Percentiles rank a stretch among this genome's conserved stretches.
phyloP scores from a whole-genome alignment of 2,329 filamentous ascomycete species.

The Colletotrichum coccodes region DNA sequence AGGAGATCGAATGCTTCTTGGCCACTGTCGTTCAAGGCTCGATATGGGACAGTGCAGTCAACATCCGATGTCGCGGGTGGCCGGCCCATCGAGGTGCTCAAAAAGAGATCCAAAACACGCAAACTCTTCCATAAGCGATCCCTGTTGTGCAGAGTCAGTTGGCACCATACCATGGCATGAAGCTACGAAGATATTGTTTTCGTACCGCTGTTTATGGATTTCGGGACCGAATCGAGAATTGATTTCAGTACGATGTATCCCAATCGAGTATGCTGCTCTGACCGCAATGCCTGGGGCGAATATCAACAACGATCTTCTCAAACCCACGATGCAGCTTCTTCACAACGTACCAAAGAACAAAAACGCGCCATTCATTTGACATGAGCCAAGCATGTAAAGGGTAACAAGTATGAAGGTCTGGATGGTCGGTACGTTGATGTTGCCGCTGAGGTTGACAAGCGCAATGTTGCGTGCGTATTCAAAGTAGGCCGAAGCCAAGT shows the following conservation, averaged over 20 bases:
- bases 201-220: conserved; percentile 49
- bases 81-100: conserved; percentile 64
- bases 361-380: conserved; percentile 65
- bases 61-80: conserved; percentile 64
- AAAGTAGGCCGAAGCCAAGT: conserved; percentile 56
- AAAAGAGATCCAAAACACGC: conserved; percentile 60
- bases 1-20: conserved; percentile 56
- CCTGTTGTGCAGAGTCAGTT: conserved; percentile 11
- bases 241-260: conserved; percentile 63
- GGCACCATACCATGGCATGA: too few species aligned
- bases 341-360: conserved; percentile 55
- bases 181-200: rapidly evolving
- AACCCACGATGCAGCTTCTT: background rate
- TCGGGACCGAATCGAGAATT: conserved; percentile 61
- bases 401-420: conserved; percentile 62
- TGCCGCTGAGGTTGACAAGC: conserved; percentile 54
- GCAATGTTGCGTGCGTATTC: conserved; percentile 59
- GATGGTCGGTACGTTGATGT: conserved; percentile 59
- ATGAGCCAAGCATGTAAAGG: conserved; percentile 64
- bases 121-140: conserved; percentile 66
- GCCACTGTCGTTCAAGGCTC: conserved; percentile 43
- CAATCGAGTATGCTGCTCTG: conserved; percentile 62
- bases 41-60: conserved; percentile 64
- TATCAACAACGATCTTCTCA: conserved; percentile 1
- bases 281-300: conserved; percentile 54